These are phyloP conservation scores for Solanum chaucha DNA, from an alignment of 257 asterid species.

Conservation along the genomic window DNA sequence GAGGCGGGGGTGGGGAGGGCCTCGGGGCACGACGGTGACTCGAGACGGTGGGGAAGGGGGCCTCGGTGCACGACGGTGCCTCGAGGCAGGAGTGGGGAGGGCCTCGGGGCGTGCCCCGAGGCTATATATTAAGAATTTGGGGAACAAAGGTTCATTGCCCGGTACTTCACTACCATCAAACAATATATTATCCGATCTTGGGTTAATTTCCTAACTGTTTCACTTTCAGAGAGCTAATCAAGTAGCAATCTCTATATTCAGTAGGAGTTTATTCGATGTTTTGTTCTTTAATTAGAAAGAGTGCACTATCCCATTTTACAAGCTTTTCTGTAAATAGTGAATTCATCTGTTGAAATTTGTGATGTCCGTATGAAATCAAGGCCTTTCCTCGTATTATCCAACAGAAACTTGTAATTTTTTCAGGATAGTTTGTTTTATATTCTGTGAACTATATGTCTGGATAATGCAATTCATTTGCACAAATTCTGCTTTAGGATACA, in stretches of 20 bases:
- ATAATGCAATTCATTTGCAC: neutral
- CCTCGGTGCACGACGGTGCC: too few relatives aligned
- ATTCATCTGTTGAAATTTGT: neutral
- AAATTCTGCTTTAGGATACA: neutral
- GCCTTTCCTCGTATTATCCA: neutral
- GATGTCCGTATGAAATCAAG: neutral
- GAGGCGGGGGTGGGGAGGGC: accelerated
- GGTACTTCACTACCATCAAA: neutral
- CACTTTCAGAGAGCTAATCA: neutral
- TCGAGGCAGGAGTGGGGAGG: accelerated
- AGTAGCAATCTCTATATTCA: neutral
- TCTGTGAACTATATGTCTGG: neutral
- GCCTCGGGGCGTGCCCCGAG: too few relatives aligned
- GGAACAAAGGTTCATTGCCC: neutral
- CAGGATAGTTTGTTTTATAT: neutral
- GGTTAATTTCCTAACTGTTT: neutral
- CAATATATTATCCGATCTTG: neutral
- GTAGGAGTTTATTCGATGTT: neutral
- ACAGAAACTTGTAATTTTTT: neutral
- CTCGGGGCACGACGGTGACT: too few relatives aligned
- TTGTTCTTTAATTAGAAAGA: neutral
- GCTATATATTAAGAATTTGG: neutral
- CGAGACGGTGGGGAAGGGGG: accelerated
- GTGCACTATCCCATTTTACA: neutral
- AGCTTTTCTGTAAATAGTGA: neutral